Percentiles rank a stretch among this genome's conserved stretches.
Evolutionary conservation across 1,284 basidiomycete genomes (phyloP).

Genomic region (Pseudozyma thailandica): DNA sequence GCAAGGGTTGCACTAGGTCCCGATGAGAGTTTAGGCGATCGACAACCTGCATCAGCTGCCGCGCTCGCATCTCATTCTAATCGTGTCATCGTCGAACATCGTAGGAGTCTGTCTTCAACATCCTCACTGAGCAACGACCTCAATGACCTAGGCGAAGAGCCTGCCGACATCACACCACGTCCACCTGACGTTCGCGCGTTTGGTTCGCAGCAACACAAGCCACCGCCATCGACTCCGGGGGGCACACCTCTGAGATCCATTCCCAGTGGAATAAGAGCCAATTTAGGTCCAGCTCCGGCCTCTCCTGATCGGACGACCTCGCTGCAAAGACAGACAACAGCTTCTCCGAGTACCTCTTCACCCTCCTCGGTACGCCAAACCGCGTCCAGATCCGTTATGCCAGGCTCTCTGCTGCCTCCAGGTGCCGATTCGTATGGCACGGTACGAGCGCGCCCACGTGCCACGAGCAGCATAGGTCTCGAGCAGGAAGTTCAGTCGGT

Average conservation of each 20-base stretch:
- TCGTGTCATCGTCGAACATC: constrained; percentile 38
- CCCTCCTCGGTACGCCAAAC: constrained; percentile 1
- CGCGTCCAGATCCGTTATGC: constrained; percentile 20
- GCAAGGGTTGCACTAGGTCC: constrained; percentile 26
- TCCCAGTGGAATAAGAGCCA: constrained; percentile 1
- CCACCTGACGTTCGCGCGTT: constrained; percentile 18
- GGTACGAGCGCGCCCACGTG: constrained; percentile 15
- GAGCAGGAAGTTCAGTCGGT: constrained; percentile 37
- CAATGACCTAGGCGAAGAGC: constrained; percentile 17
- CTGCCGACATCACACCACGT: constrained; percentile 21
- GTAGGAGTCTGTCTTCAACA: constrained; percentile 15
- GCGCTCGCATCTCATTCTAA: constrained; percentile 6
- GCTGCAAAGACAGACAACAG: constrained; percentile 13
- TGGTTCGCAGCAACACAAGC: constrained; percentile 9
- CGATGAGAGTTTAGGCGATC: constrained; percentile 19
- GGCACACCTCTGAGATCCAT: constrained; percentile 2
- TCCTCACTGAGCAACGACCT: constrained; percentile 11
- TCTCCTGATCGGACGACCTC: constrained; percentile 47
- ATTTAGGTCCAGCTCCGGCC: constrained; percentile 12
- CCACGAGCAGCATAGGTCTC: constrained; percentile 32
- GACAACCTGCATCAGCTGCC: background rate
- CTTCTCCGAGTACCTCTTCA: constrained; percentile 10
- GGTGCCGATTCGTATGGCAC: constrained; percentile 1
- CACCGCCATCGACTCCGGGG: constrained; percentile 5
- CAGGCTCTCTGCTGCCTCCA: constrained; percentile 13